These are phyloP conservation scores for Fusarium luffae DNA, from an alignment of 2,329 filamentous ascomycete species.

Conservation along the genomic window DNA sequence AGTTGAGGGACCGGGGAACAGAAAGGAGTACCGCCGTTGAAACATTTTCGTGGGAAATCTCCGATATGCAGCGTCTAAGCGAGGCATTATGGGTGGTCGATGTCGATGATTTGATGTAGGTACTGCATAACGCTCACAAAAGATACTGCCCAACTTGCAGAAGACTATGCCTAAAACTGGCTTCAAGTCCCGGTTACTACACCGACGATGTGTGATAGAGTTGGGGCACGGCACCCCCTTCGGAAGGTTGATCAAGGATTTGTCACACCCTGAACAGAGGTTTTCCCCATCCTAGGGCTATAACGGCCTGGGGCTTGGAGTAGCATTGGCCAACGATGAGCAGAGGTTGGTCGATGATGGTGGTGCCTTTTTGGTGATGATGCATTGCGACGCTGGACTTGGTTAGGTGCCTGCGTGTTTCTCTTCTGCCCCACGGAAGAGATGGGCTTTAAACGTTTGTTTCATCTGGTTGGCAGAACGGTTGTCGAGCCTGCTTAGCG, in stretches of 20 bases:
- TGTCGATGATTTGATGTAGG: constrained; percentile 28
- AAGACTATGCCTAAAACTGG: constrained; percentile 34
- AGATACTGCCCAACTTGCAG: constrained; percentile 38
- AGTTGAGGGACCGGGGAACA: constrained; percentile 13
- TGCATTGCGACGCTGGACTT: constrained; percentile 44
- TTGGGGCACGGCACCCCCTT: constrained; percentile 17
- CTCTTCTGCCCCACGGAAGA: constrained; percentile 34
- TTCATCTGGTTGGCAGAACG: constrained; percentile 44
- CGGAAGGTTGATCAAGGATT: constrained; percentile 43
- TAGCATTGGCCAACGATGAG: constrained; percentile 39
- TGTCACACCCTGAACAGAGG: constrained; percentile 36
- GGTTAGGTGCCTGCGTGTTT: constrained; percentile 33
- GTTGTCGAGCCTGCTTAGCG: constrained; percentile 37
- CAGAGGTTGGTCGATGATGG: constrained; percentile 32
- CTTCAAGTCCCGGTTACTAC: constrained; percentile 33
- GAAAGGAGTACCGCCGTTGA: constrained; percentile 27
- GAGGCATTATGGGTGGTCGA: constrained; percentile 32
- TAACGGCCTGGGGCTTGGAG: constrained; percentile 32
- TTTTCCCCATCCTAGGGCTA: constrained; percentile 33
- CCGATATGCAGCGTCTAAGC: constrained; percentile 44
- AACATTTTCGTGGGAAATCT: constrained; percentile 42
- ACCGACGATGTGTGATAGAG: constrained; percentile 37
- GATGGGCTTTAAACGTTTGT: constrained; percentile 37
- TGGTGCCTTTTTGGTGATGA: constrained; percentile 31
- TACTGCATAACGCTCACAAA: constrained; percentile 23